A percentile compares a stretch with the other conserved stretches of the same genome.
These are phyloP conservation scores for Cyberlindnera euphorbiiphila DNA, from an alignment of 805 yeast species.

Conservation along the genomic window DNA sequence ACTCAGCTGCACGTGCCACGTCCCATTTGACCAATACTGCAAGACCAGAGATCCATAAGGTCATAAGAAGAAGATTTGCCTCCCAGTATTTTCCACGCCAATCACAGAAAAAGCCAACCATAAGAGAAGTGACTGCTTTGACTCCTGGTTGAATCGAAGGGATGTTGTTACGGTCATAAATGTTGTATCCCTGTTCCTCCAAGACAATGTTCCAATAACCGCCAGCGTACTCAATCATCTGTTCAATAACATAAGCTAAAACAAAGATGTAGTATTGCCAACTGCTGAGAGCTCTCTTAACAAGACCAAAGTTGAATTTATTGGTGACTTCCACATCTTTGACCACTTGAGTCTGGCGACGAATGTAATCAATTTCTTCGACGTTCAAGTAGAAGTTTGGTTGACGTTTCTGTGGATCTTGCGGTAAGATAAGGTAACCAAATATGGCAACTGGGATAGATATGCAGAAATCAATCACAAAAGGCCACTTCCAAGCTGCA, in stretches of 20 bases:
- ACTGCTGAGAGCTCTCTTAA: constrained; percentile 19
- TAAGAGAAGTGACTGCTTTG: constrained; percentile 17
- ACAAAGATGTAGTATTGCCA: constrained; percentile 24
- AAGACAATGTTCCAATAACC: constrained; percentile 19
- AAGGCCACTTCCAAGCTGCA: constrained; percentile 31
- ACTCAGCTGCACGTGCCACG: constrained; percentile 17
- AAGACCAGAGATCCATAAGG: constrained; percentile 18
- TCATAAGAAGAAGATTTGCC: constrained; percentile 6
- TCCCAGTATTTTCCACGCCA: constrained; percentile 21
- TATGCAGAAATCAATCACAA: constrained; percentile 44
- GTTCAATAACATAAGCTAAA: constrained; percentile 16
- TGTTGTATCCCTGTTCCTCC: constrained; percentile 21
- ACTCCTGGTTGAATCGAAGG: constrained; percentile 21
- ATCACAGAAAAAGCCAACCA: constrained; percentile 21
- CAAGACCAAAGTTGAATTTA: constrained; percentile 12
- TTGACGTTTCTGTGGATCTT: constrained; percentile 26
- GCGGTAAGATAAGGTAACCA: constrained; percentile 46
- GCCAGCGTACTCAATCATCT: constrained; percentile 11
- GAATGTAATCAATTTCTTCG: constrained; percentile 18
- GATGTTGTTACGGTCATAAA: constrained; percentile 24
- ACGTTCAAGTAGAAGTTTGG: constrained; percentile 16
- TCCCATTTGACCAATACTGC: constrained; percentile 16
- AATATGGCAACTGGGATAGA: constrained; percentile 47
- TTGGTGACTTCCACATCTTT: constrained; percentile 19
- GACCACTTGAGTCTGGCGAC: constrained; percentile 12